Evolutionary conservation across 2,329 filamentous ascomycete species (phyloP).

Genomic region (Aspergillus niger): DNA sequence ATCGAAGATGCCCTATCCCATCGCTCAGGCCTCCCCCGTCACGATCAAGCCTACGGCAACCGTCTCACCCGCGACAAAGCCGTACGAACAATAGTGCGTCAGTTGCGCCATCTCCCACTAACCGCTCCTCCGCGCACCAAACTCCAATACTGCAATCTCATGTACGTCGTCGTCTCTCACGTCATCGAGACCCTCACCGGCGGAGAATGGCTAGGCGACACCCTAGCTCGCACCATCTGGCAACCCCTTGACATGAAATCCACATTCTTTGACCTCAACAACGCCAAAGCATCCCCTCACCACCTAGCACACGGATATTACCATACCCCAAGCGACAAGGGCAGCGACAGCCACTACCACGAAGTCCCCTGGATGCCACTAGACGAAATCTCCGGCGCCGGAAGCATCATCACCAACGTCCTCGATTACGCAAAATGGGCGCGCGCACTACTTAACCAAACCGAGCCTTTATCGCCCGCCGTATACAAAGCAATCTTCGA

Average conservation of each 20-base stretch:
- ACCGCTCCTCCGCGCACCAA: conserved; percentile 44
- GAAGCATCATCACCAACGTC: conserved; percentile 36
- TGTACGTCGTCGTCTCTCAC: conserved; percentile 54
- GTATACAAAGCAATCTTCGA: not conserved
- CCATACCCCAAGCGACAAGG: conserved; percentile 7
- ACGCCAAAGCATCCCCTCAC: conserved; percentile 32
- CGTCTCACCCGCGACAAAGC: conserved; percentile 21
- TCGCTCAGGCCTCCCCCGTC: conserved; percentile 31
- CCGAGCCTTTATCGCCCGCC: conserved; percentile 32
- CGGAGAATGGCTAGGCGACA: conserved; percentile 28
- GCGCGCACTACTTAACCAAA: conserved; percentile 47
- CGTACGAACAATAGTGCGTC: conserved; percentile 41
- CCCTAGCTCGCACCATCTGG: conserved; percentile 41
- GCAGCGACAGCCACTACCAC: not conserved
- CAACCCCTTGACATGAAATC: conserved; percentile 44
- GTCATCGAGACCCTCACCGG: conserved; percentile 48
- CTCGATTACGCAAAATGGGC: conserved; percentile 54
- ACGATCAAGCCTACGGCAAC: conserved; percentile 20
- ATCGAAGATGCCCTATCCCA: conserved; percentile 36
- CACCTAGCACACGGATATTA: conserved; percentile 30
- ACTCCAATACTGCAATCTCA: conserved; percentile 57
- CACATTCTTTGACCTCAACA: conserved; percentile 40
- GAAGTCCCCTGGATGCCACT: not conserved
- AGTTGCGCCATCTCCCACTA: conserved; percentile 48
- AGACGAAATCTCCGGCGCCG: conserved; percentile 19